Evolutionary conservation across 169 alveolate genomes (phyloP).

Genomic region (Amoebophrya sp.): DNA sequence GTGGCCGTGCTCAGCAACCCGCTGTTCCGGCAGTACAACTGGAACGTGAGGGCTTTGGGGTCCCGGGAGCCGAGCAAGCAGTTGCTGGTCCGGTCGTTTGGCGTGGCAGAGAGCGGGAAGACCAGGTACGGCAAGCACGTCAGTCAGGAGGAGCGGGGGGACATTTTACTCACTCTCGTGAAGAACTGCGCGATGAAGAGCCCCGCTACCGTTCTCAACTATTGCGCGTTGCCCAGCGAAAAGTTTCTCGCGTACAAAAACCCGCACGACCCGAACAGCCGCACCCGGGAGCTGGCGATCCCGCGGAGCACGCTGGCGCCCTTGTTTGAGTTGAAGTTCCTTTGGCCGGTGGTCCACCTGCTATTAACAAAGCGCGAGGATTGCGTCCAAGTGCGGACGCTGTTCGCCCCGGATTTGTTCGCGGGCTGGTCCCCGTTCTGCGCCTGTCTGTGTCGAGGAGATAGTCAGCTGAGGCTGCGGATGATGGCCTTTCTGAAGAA

Average conservation of each 20-base stretch:
- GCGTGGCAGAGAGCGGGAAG: neutral
- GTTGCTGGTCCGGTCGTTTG: neutral
- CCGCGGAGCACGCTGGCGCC: neutral
- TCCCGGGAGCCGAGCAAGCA: neutral
- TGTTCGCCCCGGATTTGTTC: neutral
- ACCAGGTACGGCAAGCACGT: neutral
- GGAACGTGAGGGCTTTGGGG: neutral
- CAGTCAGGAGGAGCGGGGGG: neutral
- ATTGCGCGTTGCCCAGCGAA: no score
- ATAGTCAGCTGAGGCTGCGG: neutral
- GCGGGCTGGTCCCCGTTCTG: neutral
- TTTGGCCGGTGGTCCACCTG: neutral
- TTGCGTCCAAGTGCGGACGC: neutral
- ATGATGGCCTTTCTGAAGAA: neutral
- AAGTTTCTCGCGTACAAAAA: no score
- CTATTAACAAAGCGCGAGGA: neutral
- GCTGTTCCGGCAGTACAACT: neutral
- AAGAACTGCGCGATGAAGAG: neutral
- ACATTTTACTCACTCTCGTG: neutral
- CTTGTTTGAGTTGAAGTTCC: neutral
- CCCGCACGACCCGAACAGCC: no score
- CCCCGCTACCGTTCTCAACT: neutral
- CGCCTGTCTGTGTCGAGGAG: neutral
- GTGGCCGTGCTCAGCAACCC: neutral
- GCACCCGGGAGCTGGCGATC: neutral